Conservation (phyloP, 2,329 filamentous ascomycete genomes). For the Colletotrichum lentis region DNA sequence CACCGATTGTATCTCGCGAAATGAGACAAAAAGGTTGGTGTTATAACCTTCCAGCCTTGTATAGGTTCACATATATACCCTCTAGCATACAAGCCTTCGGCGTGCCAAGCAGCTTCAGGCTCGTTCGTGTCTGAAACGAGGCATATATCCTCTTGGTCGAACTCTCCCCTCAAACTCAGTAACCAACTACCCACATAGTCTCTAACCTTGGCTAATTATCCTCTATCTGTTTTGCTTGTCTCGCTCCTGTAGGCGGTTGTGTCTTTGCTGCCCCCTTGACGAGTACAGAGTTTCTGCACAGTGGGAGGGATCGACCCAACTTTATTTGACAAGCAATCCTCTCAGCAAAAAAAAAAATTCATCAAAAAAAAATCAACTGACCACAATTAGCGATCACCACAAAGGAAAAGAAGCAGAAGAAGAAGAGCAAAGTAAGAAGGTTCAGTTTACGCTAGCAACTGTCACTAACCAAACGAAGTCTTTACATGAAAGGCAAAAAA, state of each 20-base stretch:
- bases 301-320: background rate
- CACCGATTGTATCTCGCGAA: background rate
- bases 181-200: too few species aligned
- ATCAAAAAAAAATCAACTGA: too few species aligned
- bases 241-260: background rate
- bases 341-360: too few species aligned
- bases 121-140: background rate
- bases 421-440: background rate
- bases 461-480: conserved; percentile 2
- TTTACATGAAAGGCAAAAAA: background rate
- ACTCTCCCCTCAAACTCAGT: background rate
- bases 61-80: background rate
- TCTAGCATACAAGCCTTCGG: too few species aligned
- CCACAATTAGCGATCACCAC: too few species aligned
- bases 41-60: background rate
- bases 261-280: background rate
- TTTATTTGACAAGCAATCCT: background rate
- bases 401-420: background rate
- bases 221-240: too few species aligned
- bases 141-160: background rate
- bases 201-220: too few species aligned
- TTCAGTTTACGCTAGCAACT: background rate
- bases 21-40: too few species aligned
- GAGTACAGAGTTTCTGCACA: background rate
- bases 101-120: background rate